Base-by-base conservation (phyloP, 176 grass and related monocot species). In the Oryza australiensis region DNA sequence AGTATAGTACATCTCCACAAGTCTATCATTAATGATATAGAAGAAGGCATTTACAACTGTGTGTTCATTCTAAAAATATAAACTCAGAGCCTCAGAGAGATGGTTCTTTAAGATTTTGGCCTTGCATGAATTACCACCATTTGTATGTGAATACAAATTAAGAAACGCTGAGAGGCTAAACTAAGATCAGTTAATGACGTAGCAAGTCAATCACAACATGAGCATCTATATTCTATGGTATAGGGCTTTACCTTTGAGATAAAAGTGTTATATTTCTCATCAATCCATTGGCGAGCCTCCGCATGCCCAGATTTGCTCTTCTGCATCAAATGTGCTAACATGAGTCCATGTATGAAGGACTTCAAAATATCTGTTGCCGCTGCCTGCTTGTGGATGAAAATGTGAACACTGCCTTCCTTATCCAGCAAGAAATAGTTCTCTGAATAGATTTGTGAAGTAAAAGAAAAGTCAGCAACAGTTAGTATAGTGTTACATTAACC, bases 301-400 rank as follows among this genome's bases (percentile, higher is more conserved):
- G 70, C 35, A 12, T 94, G 89, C 11, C 66, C 26, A 82, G 87
- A 78, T 86, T 82, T 94, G 72, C 66, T 68, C 57, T 79, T 83
- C 57, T 49, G 71, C 64, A 62, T 59, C 9, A 60, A 41, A 46
- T 20, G 71, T 53, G 68, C 76, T 72, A 98, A 70, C 46, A 94
- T 71, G 26, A 93, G 90, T 13, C 74, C 88, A 86, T 94, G 92
- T 68, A 93, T 43, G 84, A 93, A 98, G 66, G 95, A 92, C 84
- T 78, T 90, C 78, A 94, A 91, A 51, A 92, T 80, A 86, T 98
- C 92, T 59, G 78, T 73, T 85, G 87, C 34, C n/a, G 75, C 81
- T 86, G 95, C 92, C 13, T 91, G 77, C 76, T 98, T 98, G 82
- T 98, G 95, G 76, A 91, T 86, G 77, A 98, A 89, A 46, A 94